Percentiles rank a stretch among this genome's conserved stretches.
phyloP scores from a whole-genome alignment of 768 basidiomycete species.

The Leccinum truebloodii region DNA sequence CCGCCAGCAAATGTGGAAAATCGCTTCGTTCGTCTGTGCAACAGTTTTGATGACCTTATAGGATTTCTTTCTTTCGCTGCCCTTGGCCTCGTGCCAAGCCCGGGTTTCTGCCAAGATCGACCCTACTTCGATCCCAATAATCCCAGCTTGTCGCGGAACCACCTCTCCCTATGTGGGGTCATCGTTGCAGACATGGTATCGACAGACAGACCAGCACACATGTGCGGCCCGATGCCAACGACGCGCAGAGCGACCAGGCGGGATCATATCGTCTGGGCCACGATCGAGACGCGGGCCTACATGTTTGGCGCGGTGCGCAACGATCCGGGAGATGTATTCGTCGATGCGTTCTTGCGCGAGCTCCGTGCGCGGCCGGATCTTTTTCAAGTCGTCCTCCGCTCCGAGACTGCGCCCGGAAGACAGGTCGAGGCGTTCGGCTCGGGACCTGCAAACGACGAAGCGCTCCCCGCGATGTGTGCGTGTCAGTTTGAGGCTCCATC shows the following conservation, averaged over 20 bases:
- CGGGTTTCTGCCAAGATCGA: conserved; percentile 18
- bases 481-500: conserved; percentile 26
- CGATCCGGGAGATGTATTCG: conserved; percentile 27
- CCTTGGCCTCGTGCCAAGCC: conserved; percentile 19
- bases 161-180: conserved; percentile 25
- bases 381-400: conserved; percentile 32
- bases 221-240: conserved; percentile 9
- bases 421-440: conserved; percentile 29
- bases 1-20: conserved; percentile 29
- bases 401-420: conserved; percentile 29
- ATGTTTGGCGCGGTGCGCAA: conserved; percentile 36
- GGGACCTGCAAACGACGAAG: conserved; percentile 9
- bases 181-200: conserved; percentile 23
- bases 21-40: conserved; percentile 33
- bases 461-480: conserved; percentile 10
- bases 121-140: background rate
- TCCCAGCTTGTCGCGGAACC: conserved; percentile 12
- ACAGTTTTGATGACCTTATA: conserved; percentile 32
- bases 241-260: conserved; percentile 9
- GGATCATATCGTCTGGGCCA: conserved; percentile 25
- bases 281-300: conserved; percentile 24
- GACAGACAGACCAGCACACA: background rate
- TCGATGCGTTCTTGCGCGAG: conserved; percentile 28
- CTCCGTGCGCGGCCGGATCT: conserved; percentile 34
- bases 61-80: conserved; percentile 30